Conservation (phyloP, 176 grass and related monocot species). For the Dactylis glomerata region DNA sequence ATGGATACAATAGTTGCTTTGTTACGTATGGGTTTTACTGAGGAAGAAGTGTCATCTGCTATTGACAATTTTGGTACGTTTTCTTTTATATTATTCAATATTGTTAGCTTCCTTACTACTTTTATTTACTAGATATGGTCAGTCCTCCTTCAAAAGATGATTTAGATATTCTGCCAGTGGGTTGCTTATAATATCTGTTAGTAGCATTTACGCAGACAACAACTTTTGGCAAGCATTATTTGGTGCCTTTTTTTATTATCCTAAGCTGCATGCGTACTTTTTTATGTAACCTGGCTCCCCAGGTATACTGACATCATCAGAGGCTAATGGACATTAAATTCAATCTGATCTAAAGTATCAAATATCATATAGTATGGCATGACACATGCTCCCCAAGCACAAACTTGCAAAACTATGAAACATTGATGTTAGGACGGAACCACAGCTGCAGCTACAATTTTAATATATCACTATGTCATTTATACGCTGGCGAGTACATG, state of each 20-base stretch:
- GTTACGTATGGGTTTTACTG: slow-evolving; percentile 78
- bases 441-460: not conserved
- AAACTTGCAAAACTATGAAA: not conserved
- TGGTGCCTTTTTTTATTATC: not conserved
- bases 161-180: not conserved
- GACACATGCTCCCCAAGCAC: not conserved
- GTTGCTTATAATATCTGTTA: not conserved
- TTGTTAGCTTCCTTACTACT: not conserved
- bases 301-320: not conserved
- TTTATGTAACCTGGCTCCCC: not conserved
- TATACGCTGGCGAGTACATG: not conserved
- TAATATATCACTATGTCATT: not conserved
- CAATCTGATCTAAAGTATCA: not conserved
- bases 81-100: not conserved
- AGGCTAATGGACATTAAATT: slow-evolving; percentile 7
- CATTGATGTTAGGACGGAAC: not conserved
- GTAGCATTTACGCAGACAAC: not conserved
- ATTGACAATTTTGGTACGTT: slow-evolving; percentile 77
- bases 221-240: not conserved
- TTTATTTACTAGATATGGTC: slow-evolving; percentile 3
- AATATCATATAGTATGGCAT: not conserved
- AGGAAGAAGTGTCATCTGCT: slow-evolving; percentile 86
- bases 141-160: slow-evolving; percentile 2
- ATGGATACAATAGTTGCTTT: slow-evolving; percentile 65
- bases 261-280: not conserved